Conservation (phyloP, 2,329 filamentous ascomycete species). For the Diaporthe sp. region DNA sequence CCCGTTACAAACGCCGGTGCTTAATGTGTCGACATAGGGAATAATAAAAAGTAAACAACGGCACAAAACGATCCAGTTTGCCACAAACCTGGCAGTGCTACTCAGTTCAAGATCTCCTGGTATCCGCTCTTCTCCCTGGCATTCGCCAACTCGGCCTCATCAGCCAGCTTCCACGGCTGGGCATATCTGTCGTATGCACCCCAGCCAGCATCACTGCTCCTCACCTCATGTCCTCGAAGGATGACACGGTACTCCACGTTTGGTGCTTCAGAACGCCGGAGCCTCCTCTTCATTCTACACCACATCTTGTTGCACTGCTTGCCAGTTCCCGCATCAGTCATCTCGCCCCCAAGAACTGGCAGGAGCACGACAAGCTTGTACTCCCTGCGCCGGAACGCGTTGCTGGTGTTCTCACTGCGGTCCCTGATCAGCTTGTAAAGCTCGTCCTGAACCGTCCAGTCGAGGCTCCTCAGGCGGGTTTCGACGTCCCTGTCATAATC, state of each 20-base stretch:
- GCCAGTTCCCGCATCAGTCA: constrained; percentile 40
- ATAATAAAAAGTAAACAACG: background rate
- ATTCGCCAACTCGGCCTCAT: constrained; percentile 37
- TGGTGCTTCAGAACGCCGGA: constrained; percentile 29
- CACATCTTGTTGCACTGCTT: background rate
- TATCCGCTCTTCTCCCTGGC: constrained; percentile 21
- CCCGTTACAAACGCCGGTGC: background rate
- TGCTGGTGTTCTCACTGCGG: constrained; percentile 43
- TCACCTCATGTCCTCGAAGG: constrained; percentile 42
- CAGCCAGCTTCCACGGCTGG: constrained; percentile 41
- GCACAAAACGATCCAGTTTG: background rate
- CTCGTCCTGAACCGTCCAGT: constrained; percentile 46
- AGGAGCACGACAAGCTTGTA: constrained; percentile 43
- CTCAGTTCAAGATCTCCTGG: constrained; percentile 11
- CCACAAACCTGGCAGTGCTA: background rate
- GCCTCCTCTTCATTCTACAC: constrained; percentile 1
- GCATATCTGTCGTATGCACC: constrained; percentile 43
- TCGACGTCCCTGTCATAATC: constrained; percentile 41
- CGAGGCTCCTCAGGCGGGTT: constrained; percentile 40
- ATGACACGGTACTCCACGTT: constrained; percentile 44
- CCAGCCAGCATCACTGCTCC: constrained; percentile 43
- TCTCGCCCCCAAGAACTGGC: constrained; percentile 41
- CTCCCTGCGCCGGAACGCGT: constrained; percentile 41
- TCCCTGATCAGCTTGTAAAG: constrained; percentile 44
- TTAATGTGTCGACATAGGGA: background rate